phyloP scores from a whole-genome alignment of 768 basidiomycete genomes.

The Rhodotorula sphaerocarpa region DNA sequence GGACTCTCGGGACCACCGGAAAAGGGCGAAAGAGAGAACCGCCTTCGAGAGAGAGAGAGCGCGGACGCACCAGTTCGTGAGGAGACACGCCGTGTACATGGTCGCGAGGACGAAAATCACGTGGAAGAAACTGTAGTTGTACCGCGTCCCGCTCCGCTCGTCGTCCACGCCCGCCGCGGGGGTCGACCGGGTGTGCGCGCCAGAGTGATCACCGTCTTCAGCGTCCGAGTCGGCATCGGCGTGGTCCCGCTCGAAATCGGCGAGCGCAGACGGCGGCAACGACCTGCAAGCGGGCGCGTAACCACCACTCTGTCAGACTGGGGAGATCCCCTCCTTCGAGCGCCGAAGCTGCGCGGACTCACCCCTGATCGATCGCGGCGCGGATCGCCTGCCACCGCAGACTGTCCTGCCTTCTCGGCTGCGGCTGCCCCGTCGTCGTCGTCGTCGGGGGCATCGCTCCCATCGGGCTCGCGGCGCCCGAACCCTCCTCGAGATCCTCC shows the following conservation, averaged over 20 bases:
- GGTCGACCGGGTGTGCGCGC: conserved; percentile 50
- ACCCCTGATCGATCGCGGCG: conserved; percentile 95
- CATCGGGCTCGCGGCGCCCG: conserved; percentile 51
- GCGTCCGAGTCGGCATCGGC: conserved; percentile 56
- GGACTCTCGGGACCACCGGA: background rate
- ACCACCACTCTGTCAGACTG: background rate
- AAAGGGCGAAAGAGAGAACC: background rate
- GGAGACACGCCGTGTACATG: conserved; percentile 95
- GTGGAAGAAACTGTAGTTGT: conserved; percentile 99
- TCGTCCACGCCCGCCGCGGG: conserved; percentile 59
- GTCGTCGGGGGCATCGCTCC: too few species aligned
- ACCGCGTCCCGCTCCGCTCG: conserved; percentile 84
- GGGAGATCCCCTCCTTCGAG: background rate
- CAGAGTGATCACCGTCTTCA: conserved; percentile 53
- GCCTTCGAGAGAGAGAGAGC: too few species aligned
- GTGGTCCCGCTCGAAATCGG: background rate
- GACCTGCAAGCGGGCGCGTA: conserved; percentile 52
- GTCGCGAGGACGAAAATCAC: conserved; percentile 88
- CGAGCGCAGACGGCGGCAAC: conserved; percentile 80
- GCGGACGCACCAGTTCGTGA: conserved; percentile 81
- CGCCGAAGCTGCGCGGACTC: conserved; percentile 33
- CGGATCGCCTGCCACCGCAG: conserved; percentile 67
- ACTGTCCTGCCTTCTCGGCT: conserved; percentile 28
- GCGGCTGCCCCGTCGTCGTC: conserved; percentile 49
- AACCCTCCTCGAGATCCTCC: conserved; percentile 16